These are phyloP conservation scores for Penicillium rolfsii DNA, from an alignment of 2,329 filamentous ascomycete genomes.

Conservation along the genomic window DNA sequence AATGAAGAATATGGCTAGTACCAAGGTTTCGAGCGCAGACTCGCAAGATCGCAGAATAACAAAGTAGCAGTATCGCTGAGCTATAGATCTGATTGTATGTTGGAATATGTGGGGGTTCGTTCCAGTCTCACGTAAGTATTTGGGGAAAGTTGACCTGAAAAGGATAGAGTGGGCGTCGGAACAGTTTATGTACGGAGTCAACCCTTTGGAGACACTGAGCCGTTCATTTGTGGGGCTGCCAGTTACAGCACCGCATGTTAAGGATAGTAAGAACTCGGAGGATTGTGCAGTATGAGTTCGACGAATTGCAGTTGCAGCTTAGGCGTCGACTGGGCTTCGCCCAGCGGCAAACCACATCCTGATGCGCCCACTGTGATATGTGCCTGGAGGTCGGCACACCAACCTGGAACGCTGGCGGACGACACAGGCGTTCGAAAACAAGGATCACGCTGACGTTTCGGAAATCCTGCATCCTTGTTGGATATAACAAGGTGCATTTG, in stretches of 20 bases:
- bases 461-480: slow-evolving; percentile 12
- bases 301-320: slow-evolving; percentile 17
- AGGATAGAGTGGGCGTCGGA: neutral
- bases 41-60: neutral
- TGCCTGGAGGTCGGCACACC: slow-evolving; percentile 13
- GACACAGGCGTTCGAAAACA: neutral
- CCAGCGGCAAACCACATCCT: slow-evolving; percentile 18
- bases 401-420: slow-evolving; percentile 18
- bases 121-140: neutral
- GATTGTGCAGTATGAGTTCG: slow-evolving; percentile 6
- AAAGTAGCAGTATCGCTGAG: neutral
- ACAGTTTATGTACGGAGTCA: slow-evolving; percentile 19
- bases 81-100: neutral
- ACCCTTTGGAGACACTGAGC: slow-evolving; percentile 1
- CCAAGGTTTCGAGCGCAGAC: neutral
- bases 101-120: neutral
- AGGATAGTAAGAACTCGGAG: slow-evolving; percentile 2
- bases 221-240: slow-evolving; percentile 14
- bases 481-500: slow-evolving; percentile 5
- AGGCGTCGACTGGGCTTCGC: slow-evolving; percentile 4
- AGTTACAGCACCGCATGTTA: neutral
- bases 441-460: neutral
- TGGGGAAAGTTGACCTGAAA: neutral
- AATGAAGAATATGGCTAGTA: neutral
- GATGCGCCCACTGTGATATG: slow-evolving; percentile 11